A percentile compares a stretch with the other conserved stretches of the same genome.
Evolutionary conservation across 257 asterid species (phyloP).

Genomic region (Ballota nigra): DNA sequence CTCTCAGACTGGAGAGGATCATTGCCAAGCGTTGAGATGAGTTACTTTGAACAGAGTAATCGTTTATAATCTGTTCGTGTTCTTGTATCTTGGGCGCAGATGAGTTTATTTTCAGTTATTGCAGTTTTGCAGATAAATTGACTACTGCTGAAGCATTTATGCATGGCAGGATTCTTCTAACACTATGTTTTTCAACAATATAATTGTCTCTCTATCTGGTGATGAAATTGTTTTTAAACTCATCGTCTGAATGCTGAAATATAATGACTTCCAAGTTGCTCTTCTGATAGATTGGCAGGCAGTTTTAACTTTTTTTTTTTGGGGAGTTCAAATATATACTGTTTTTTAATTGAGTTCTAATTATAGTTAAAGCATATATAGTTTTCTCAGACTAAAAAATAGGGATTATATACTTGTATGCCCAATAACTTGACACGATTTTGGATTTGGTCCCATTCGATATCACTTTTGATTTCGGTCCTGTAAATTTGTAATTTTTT

Average conservation of each 20-base stretch:
- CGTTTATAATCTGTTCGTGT: not conserved
- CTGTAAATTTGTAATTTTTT: too few species aligned
- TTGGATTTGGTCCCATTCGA: too few species aligned
- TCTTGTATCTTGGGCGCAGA: conserved; percentile 13
- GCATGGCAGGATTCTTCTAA: not conserved
- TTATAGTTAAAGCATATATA: too few species aligned
- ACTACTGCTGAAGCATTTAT: not conserved
- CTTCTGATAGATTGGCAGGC: not conserved
- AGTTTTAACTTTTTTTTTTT: too few species aligned
- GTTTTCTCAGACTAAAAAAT: too few species aligned
- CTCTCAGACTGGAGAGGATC: not conserved
- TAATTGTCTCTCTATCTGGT: not conserved
- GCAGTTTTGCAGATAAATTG: conserved; percentile 12
- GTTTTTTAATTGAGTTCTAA: too few species aligned
- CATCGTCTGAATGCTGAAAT: not conserved
- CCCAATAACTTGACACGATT: too few species aligned
- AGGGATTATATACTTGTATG: too few species aligned
- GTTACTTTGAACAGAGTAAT: conserved; percentile 8
- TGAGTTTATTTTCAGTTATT: not conserved
- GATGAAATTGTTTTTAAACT: not conserved
- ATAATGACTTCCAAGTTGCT: not conserved
- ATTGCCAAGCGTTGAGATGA: not conserved
- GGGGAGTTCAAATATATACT: too few species aligned
- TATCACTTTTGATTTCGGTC: too few species aligned
- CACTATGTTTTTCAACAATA: not conserved